Evolutionary conservation across 169 alveolate genomes (phyloP).

Genomic region (Plasmodium coatneyi): DNA sequence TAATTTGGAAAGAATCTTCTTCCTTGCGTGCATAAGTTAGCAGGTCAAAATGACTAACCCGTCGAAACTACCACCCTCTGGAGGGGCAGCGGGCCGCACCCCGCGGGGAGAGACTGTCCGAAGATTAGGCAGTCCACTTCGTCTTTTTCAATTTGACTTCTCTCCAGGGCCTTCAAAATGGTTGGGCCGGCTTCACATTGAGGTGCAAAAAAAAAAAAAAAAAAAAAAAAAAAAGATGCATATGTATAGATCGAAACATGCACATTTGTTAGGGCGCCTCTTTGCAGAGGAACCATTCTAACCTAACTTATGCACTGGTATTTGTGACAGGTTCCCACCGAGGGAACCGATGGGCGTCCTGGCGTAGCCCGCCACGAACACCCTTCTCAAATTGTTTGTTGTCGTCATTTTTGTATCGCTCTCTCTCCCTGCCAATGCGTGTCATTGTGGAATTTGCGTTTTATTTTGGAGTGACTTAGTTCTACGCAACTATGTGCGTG

Average conservation of each 20-base stretch:
- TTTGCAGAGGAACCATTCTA: neutral
- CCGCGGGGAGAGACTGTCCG: conserved; percentile 79
- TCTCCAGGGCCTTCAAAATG: conserved; percentile 74
- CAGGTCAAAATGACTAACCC: conserved; percentile 6
- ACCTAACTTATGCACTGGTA: conserved; percentile 74
- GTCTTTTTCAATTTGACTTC: conserved; percentile 69
- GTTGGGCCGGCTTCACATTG: conserved; percentile 31
- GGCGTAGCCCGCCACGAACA: conserved; percentile 68
- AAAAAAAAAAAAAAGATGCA: neutral
- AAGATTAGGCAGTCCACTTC: conserved; percentile 73
- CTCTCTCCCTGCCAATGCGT: neutral
- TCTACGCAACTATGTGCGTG: neutral
- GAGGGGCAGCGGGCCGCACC: conserved; percentile 80
- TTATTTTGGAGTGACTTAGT: neutral
- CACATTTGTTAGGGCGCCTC: neutral
- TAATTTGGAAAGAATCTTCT: neutral
- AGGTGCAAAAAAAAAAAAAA: neutral
- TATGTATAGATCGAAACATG: neutral
- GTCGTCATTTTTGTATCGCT: neutral
- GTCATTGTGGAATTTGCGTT: neutral
- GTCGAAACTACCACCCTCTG: conserved; percentile 67
- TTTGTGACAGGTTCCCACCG: conserved; percentile 59
- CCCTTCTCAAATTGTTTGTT: conserved; percentile 30
- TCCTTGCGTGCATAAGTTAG: neutral
- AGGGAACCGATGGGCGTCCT: conserved; percentile 74